A percentile compares a stretch with the other conserved stretches of the same genome.
Conservation (phyloP, 257 asterid genomes). For the Lantana camara region DNA sequence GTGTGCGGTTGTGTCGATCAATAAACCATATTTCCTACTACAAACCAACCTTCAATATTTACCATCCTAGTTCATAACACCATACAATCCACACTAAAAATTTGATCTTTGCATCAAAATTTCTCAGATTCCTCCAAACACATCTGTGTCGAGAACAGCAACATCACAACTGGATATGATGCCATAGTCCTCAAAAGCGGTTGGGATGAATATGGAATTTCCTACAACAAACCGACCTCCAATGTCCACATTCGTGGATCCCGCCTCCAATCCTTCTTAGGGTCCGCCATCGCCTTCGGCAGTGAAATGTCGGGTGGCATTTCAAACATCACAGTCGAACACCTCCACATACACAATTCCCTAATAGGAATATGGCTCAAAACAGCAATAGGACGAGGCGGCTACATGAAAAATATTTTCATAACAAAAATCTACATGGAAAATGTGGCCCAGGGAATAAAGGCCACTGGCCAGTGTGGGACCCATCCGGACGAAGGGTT, state of each 20-base stretch:
- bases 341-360: slow-evolving; percentile 46
- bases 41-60: no score
- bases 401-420: slow-evolving; percentile 50
- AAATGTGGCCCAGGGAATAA: slow-evolving; percentile 47
- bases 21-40: no score
- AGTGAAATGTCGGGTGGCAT: slow-evolving; percentile 88
- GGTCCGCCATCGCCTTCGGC: slow-evolving; percentile 66
- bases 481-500: slow-evolving; percentile 63
- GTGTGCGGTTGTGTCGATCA: neutral
- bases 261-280: slow-evolving; percentile 44
- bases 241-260: slow-evolving; percentile 52
- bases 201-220: slow-evolving; percentile 80
- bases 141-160: slow-evolving; percentile 71
- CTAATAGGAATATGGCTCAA: slow-evolving; percentile 50
- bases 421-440: slow-evolving; percentile 45
- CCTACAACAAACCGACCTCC: slow-evolving; percentile 50
- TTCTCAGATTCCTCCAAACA: slow-evolving; percentile 68
- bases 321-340: slow-evolving; percentile 49
- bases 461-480: slow-evolving; percentile 55
- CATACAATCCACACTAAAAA: neutral
- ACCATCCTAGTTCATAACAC: neutral
- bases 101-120: neutral
- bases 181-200: slow-evolving; percentile 69
- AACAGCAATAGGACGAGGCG: slow-evolving; percentile 68
- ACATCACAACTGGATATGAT: slow-evolving; percentile 58